Evolutionary conservation across 441 rosid species (phyloP).

Genomic region (Croton laevigatus): DNA sequence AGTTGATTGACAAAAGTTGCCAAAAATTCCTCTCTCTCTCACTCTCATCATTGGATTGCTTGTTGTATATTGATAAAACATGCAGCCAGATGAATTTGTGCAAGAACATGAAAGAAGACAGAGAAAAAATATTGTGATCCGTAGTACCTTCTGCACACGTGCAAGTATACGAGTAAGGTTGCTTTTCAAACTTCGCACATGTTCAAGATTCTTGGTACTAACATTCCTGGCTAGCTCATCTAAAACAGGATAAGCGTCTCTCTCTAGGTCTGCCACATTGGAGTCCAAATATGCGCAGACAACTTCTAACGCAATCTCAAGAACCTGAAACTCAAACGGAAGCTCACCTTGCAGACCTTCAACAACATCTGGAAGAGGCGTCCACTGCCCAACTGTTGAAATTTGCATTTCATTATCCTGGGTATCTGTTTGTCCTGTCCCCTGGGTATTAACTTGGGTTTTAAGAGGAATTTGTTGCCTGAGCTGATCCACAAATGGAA

Average conservation of each 20-base stretch:
- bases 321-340: constrained; percentile 94
- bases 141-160: constrained; percentile 82
- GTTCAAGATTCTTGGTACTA: constrained; percentile 93
- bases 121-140: background rate
- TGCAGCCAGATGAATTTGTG: background rate
- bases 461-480: constrained; percentile 72
- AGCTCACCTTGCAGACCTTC: constrained; percentile 85
- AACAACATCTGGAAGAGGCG: constrained; percentile 63
- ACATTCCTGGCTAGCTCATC: constrained; percentile 93
- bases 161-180: constrained; percentile 89
- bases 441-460: constrained; percentile 32
- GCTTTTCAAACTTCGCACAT: constrained; percentile 84
- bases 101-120: background rate
- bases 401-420: constrained; percentile 44
- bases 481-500: constrained; percentile 71
- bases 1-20: background rate
- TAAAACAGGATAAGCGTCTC: constrained; percentile 83
- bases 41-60: background rate
- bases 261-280: constrained; percentile 71
- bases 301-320: constrained; percentile 89
- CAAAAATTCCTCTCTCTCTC: background rate
- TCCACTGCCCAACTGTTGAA: constrained; percentile 41
- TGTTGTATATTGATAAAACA: no score
- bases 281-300: constrained; percentile 71
- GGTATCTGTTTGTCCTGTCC: constrained; percentile 31